These are phyloP conservation scores for Kalaharituber pfeilii DNA, from an alignment of 2,329 filamentous ascomycete species.

Conservation along the genomic window DNA sequence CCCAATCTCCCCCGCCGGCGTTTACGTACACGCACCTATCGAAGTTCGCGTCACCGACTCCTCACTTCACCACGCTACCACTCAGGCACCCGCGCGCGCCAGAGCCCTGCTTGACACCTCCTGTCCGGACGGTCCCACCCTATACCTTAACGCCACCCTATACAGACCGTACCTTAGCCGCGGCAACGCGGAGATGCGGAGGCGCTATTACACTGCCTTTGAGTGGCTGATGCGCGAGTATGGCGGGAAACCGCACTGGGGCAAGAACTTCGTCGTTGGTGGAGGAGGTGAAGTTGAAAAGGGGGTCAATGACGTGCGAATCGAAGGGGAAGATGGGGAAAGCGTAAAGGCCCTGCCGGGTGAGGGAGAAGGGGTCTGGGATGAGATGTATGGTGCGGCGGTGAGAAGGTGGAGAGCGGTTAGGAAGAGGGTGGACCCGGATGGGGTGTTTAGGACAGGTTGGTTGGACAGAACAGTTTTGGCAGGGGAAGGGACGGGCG, in stretches of 20 bases:
- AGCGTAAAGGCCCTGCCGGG: not conserved
- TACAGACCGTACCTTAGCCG: conserved; percentile 57
- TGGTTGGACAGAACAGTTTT: conserved; percentile 65
- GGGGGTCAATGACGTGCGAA: not conserved
- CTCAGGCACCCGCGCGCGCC: conserved; percentile 24
- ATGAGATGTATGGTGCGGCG: not conserved
- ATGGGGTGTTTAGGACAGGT: conserved; percentile 75
- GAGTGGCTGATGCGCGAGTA: conserved; percentile 80
- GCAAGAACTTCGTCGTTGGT: conserved; percentile 57
- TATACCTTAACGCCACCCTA: conserved; percentile 80
- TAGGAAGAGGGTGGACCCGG: conserved; percentile 53
- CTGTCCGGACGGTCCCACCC: conserved; percentile 46
- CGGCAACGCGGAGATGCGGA: conserved; percentile 53
- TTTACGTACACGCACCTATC: conserved; percentile 53
- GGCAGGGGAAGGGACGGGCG: conserved; percentile 21
- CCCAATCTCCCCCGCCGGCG: conserved; percentile 58
- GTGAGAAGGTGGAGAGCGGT: conserved; percentile 42
- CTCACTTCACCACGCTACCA: conserved; percentile 14
- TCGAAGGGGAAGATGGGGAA: not conserved
- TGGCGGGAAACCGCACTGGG: conserved; percentile 73
- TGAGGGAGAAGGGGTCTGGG: not conserved
- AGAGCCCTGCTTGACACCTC: conserved; percentile 60
- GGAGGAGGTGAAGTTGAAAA: not conserved
- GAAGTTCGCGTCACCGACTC: conserved; percentile 19
- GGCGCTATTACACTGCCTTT: conserved; percentile 73